Percentiles rank a stretch among this genome's conserved stretches.
These are phyloP conservation scores for Ananas comosus DNA, from an alignment of 176 grass and related monocot species.

Conservation along the genomic window DNA sequence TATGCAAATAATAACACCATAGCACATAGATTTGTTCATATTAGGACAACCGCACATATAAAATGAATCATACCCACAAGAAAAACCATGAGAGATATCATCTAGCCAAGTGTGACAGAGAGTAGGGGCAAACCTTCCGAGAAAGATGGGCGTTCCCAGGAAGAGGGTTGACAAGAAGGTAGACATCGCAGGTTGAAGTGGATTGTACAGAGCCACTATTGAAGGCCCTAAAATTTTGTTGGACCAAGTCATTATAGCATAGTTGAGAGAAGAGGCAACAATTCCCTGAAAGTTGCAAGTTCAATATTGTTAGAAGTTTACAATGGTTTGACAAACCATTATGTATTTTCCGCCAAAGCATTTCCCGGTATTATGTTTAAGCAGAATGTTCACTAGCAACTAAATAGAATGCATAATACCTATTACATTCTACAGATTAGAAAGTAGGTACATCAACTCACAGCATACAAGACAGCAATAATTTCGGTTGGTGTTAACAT, in stretches of 20 bases:
- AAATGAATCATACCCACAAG: not conserved
- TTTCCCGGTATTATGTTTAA: not conserved
- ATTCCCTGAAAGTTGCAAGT: constrained; percentile 44
- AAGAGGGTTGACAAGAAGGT: constrained; percentile 83
- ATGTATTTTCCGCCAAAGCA: not conserved
- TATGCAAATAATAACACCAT: not conserved
- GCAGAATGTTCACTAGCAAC: not conserved
- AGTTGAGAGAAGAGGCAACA: constrained; percentile 80
- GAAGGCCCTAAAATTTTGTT: constrained; percentile 93
- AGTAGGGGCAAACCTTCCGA: constrained; percentile 60
- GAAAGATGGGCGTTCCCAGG: constrained; percentile 73
- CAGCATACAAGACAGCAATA: constrained; percentile 76
- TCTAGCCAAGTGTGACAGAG: not conserved
- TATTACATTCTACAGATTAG: not conserved
- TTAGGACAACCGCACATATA: too few relatives aligned
- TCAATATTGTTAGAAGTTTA: not conserved
- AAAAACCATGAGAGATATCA: not conserved
- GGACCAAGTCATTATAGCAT: constrained; percentile 85
- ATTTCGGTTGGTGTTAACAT: constrained; percentile 55
- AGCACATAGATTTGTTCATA: too few relatives aligned
- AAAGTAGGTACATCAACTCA: constrained; percentile 20
- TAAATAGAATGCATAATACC: not conserved
- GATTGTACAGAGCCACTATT: constrained; percentile 73
- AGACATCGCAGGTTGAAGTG: constrained; percentile 82
- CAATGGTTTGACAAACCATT: not conserved